Evolutionary conservation across 108 stramenopile genomes (phyloP).

Genomic region (Stephanodiscus minutulus): DNA sequence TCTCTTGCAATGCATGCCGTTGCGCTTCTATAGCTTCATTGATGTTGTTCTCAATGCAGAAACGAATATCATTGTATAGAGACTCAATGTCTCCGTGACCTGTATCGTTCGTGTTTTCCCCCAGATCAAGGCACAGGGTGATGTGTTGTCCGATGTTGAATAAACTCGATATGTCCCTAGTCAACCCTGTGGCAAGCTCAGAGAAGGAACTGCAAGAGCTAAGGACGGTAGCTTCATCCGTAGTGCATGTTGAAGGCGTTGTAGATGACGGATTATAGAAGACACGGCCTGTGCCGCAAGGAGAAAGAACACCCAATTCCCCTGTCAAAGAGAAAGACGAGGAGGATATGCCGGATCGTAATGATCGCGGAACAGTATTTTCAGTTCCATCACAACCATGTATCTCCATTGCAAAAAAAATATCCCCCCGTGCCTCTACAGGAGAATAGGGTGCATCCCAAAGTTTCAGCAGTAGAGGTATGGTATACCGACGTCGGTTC

Average conservation of each 20-base stretch:
- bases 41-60: conserved; percentile 23
- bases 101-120: neutral
- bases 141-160: conserved; percentile 90
- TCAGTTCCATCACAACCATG: neutral
- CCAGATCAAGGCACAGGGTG: conserved; percentile 57
- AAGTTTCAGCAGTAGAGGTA: conserved; percentile 68
- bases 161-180: conserved; percentile 64
- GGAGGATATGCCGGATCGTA: conserved; percentile 30
- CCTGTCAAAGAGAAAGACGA: conserved; percentile 36
- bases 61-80: conserved; percentile 28
- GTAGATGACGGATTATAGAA: conserved; percentile 14
- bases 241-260: neutral
- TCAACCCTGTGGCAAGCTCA: conserved; percentile 29
- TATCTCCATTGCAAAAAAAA: neutral
- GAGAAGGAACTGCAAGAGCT: neutral
- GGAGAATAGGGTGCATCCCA: conserved; percentile 71
- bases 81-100: conserved; percentile 23
- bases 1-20: conserved; percentile 11
- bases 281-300: conserved; percentile 26
- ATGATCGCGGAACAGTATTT: conserved; percentile 21
- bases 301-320: conserved; percentile 27
- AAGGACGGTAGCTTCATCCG: neutral
- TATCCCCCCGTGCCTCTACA: neutral
- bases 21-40: conserved; percentile 18
- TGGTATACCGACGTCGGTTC: conserved; percentile 38